Evolutionary conservation across 2,329 filamentous ascomycete species (phyloP).

Genomic region (Trichophyton schoenleinii): DNA sequence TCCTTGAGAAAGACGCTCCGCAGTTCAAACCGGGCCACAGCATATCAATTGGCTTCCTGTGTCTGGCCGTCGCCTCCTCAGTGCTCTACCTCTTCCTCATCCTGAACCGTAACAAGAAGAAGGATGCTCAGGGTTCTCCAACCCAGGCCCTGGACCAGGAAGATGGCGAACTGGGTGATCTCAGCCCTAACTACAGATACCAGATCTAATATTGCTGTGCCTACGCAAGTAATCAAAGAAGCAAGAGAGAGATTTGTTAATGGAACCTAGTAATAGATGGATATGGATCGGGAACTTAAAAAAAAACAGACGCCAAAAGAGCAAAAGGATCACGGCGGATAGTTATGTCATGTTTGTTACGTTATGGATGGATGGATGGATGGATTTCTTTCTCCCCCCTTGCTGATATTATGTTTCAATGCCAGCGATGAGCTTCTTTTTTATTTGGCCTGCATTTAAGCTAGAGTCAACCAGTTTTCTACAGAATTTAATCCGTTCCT

Average conservation of each 20-base stretch:
- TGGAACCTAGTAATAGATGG: not conserved
- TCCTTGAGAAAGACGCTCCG: conserved; percentile 54
- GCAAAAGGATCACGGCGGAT: not conserved
- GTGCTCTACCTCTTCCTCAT: conserved; percentile 27
- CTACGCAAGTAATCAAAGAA: too few species aligned
- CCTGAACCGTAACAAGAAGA: conserved; percentile 30
- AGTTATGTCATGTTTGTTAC: not conserved
- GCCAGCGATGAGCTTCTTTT: not conserved
- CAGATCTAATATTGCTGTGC: conserved; percentile 12
- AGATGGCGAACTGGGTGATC: conserved; percentile 27
- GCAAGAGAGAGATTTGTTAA: too few species aligned
- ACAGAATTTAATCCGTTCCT: not conserved
- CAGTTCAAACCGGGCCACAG: conserved; percentile 59
- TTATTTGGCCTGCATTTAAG: too few species aligned
- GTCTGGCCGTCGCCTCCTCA: conserved; percentile 48
- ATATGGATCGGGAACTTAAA: not conserved
- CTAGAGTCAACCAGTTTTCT: too few species aligned
- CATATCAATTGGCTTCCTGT: conserved; percentile 63
- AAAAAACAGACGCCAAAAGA: not conserved
- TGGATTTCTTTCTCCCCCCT: too few species aligned
- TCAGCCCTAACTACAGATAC: conserved; percentile 33
- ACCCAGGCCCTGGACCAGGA: conserved; percentile 18
- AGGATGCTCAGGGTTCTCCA: conserved; percentile 20
- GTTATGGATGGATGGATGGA: too few species aligned
- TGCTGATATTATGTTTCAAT: too few species aligned